Evolutionary conservation across 768 basidiomycete species (phyloP).

Genomic region (Serendipita sp.): DNA sequence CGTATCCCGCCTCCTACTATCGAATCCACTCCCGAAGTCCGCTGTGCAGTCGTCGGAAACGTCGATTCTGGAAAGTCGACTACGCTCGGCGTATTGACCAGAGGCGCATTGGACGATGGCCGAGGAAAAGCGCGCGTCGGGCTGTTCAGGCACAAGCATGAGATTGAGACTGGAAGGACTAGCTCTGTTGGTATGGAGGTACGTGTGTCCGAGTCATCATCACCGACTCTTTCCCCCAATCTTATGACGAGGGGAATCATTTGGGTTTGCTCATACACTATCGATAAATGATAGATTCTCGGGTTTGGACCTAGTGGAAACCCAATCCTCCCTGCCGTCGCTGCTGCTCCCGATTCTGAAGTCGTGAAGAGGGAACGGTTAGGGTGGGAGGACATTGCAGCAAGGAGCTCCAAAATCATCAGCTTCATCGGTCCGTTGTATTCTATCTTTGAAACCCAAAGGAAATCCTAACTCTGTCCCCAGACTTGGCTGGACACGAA

Average conservation of each 20-base stretch:
- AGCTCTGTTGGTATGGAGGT: conserved; percentile 97
- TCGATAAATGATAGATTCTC: conserved; percentile 65
- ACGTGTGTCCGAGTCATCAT: no score
- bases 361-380: conserved; percentile 68
- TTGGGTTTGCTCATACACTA: no score
- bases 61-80: conserved; percentile 79
- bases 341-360: conserved; percentile 42
- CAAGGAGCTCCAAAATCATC: conserved; percentile 78
- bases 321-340: conserved; percentile 59
- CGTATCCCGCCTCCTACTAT: conserved; percentile 65
- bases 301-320: conserved; percentile 67
- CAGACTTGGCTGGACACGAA: conserved; percentile 93
- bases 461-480: neutral
- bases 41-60: conserved; percentile 87
- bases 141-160: conserved; percentile 93
- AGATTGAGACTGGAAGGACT: conserved; percentile 89
- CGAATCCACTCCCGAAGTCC: conserved; percentile 73
- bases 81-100: conserved; percentile 86
- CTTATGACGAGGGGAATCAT: no score
- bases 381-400: conserved; percentile 90
- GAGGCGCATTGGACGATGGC: conserved; percentile 74
- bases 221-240: no score
- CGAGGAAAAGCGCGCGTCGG: conserved; percentile 70
- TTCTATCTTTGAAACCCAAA: neutral
- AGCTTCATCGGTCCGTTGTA: conserved; percentile 65